phyloP scores from a whole-genome alignment of 495 filamentous ascomycete species.

The Jackrogersella minutella region DNA sequence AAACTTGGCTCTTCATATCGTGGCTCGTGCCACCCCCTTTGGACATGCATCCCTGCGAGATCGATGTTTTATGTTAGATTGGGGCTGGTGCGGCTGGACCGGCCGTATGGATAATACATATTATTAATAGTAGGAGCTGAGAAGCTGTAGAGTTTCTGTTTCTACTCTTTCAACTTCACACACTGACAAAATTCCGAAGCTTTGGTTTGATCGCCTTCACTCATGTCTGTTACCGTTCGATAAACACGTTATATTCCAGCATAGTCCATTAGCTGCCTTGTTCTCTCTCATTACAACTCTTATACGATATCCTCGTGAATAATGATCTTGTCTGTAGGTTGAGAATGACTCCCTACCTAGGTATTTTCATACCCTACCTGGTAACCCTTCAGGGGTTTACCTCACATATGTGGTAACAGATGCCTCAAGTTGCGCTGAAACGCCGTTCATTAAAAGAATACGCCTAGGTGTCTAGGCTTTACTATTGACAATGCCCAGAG shows the following conservation, averaged over 20 bases:
- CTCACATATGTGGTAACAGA: slow-evolving; percentile 2
- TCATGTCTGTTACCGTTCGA: neutral
- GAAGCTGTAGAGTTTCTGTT: neutral
- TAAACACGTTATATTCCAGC: slow-evolving; percentile 8
- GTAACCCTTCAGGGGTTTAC: neutral
- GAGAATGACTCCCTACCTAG: neutral
- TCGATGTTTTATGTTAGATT: slow-evolving; percentile 1
- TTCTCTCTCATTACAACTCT: neutral
- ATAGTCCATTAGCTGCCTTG: neutral
- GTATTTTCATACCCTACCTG: no score
- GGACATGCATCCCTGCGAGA: slow-evolving; percentile 9
- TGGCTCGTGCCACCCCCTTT: slow-evolving; percentile 32
- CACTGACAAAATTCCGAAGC: slow-evolving; percentile 14
- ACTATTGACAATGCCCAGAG: slow-evolving; percentile 35
- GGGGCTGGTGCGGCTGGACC: slow-evolving; percentile 4
- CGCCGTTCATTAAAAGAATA: slow-evolving; percentile 20
- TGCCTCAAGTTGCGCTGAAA: slow-evolving; percentile 20
- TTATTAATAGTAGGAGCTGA: neutral
- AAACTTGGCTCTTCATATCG: slow-evolving; percentile 12
- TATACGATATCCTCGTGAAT: neutral
- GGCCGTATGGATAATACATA: neutral
- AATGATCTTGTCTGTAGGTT: neutral
- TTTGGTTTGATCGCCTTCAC: slow-evolving; percentile 2
- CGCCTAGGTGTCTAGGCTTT: neutral
- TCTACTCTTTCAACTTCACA: slow-evolving; percentile 4